Evolutionary conservation across 441 rosid species (phyloP).

Genomic region (Bruguiera hainesii): DNA sequence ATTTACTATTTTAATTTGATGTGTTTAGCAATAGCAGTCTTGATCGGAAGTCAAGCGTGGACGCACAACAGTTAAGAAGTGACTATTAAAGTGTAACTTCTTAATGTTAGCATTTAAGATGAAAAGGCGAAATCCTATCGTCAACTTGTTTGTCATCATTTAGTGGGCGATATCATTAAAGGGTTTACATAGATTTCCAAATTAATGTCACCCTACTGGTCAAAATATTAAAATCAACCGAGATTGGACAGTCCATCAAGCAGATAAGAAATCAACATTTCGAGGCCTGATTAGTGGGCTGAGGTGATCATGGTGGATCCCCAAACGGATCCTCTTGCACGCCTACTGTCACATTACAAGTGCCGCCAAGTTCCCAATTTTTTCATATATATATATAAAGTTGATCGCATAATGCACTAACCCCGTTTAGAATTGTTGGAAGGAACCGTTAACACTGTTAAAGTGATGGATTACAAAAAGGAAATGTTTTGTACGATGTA

Average conservation of each 20-base stretch:
- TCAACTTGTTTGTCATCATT: slow-evolving; percentile 14
- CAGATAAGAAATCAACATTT: no score
- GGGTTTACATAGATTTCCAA: slow-evolving; percentile 24
- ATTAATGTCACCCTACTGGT: slow-evolving; percentile 21
- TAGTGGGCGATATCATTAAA: slow-evolving; percentile 24
- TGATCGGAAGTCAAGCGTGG: slow-evolving; percentile 2
- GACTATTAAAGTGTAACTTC: no score
- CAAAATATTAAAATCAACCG: slow-evolving; percentile 6
- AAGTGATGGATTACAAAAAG: no score
- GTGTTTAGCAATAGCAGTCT: neutral
- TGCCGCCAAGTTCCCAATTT: neutral
- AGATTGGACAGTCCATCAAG: neutral
- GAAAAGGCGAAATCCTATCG: neutral
- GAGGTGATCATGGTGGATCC: no score
- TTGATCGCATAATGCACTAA: no score
- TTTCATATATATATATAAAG: no score
- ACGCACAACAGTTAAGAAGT: neutral
- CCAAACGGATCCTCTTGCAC: neutral
- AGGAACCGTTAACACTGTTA: no score
- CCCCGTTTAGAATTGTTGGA: no score
- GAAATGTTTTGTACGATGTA: no score
- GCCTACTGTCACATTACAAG: slow-evolving; percentile 6
- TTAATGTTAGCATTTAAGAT: no score
- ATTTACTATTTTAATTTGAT: no score
- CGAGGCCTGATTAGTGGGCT: neutral